phyloP scores from a whole-genome alignment of 768 basidiomycete species.

The Ephemerocybe angulata region DNA sequence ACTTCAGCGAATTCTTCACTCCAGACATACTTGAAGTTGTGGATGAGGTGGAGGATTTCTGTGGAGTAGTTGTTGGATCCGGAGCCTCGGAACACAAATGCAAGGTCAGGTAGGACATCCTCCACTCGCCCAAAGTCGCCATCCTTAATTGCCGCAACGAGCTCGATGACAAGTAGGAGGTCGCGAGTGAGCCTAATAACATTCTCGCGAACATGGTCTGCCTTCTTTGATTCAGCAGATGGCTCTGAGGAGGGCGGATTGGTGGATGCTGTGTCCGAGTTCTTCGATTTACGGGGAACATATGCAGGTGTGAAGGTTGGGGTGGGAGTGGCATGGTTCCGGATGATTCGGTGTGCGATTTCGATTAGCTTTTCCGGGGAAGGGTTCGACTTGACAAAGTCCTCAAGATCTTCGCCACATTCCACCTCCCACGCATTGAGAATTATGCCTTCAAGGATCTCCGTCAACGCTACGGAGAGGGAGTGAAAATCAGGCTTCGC shows the following conservation, averaged over 20 bases:
- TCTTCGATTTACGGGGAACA: not conserved
- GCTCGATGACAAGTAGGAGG: not conserved
- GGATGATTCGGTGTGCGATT: not conserved
- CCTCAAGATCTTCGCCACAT: slow-evolving; percentile 4
- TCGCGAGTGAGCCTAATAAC: not conserved
- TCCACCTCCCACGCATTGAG: slow-evolving; percentile 23
- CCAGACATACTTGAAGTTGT: slow-evolving; percentile 26
- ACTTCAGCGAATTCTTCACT: slow-evolving; percentile 25
- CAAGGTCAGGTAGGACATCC: not conserved
- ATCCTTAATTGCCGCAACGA: not conserved
- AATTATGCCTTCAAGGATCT: slow-evolving; percentile 25
- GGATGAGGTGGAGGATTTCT: slow-evolving; percentile 17
- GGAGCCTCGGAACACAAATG: not conserved
- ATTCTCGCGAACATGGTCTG: not conserved
- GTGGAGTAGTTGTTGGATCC: slow-evolving; percentile 2
- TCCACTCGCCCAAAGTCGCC: slow-evolving; percentile 2
- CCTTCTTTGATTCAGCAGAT: not conserved
- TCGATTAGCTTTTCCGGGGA: not conserved
- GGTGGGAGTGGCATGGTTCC: not conserved
- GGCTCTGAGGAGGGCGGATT: not conserved
- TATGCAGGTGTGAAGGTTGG: not conserved
- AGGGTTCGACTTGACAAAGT: not conserved
- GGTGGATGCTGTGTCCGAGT: not conserved
- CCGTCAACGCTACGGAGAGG: slow-evolving; percentile 14
- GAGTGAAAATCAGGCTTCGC: slow-evolving; percentile 30